Evolutionary conservation across 2,329 filamentous ascomycete species (phyloP).

Genomic region (Lanzia echinophila): DNA sequence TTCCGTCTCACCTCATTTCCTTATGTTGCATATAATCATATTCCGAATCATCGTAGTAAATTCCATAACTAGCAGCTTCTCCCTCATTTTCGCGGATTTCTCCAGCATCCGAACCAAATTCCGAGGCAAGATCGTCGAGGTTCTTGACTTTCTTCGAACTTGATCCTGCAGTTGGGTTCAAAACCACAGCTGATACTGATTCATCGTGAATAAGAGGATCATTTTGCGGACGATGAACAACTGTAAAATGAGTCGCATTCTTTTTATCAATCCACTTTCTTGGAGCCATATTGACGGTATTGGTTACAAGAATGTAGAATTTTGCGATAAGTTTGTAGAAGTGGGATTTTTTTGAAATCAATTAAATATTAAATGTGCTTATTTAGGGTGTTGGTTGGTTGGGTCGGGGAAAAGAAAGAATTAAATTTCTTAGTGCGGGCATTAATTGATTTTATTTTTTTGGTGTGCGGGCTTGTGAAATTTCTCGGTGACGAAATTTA

Average conservation of each 20-base stretch:
- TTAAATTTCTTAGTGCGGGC: conserved; percentile 8
- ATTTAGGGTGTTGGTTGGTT: neutral
- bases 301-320: neutral
- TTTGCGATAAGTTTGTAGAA: too few species aligned
- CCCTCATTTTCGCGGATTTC: conserved; percentile 82
- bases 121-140: conserved; percentile 66
- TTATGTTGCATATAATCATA: conserved; percentile 99
- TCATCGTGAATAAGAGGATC: conserved; percentile 94
- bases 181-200: conserved; percentile 80
- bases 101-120: conserved; percentile 62
- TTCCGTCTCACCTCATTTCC: conserved; percentile 12
- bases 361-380: neutral
- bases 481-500: neutral
- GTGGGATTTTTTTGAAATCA: too few species aligned
- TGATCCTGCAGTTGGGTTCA: conserved; percentile 57
- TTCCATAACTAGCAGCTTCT: conserved; percentile 86
- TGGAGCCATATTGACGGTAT: conserved; percentile 34
- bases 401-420: conserved; percentile 11
- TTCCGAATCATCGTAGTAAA: conserved; percentile 89
- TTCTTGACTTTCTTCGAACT: conserved; percentile 55
- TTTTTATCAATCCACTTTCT: conserved; percentile 67
- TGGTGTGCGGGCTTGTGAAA: conserved; percentile 14
- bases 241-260: conserved; percentile 82
- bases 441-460: neutral
- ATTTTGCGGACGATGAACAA: conserved; percentile 94